Percentiles rank a stretch among this genome's conserved stretches.
Evolutionary conservation across 371 early-diverging fungal species (phyloP).

Genomic region (Mucor irregularis): DNA sequence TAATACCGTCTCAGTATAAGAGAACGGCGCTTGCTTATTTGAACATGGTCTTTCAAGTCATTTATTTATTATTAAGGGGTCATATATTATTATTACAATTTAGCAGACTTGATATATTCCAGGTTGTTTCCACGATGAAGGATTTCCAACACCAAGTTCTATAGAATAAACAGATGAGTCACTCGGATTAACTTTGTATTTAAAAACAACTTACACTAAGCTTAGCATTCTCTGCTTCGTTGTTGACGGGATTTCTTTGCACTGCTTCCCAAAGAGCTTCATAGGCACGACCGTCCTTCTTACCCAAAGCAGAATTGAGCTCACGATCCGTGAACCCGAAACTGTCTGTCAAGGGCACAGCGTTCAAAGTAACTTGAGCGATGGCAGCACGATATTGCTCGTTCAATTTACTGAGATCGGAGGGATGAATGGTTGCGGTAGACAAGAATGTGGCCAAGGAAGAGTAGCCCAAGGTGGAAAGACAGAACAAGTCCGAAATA

Average conservation of each 20-base stretch:
- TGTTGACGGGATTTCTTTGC: constrained; percentile 66
- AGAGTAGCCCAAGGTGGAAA: constrained; percentile 28
- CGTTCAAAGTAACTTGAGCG: constrained; percentile 51
- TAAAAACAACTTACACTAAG: constrained; percentile 11
- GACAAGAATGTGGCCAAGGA: constrained; percentile 38
- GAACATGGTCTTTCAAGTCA: too few relatives aligned
- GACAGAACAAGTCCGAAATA: constrained; percentile 40
- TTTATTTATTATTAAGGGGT: too few relatives aligned
- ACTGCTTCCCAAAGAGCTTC: constrained; percentile 65
- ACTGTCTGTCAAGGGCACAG: constrained; percentile 66
- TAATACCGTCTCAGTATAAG: too few relatives aligned
- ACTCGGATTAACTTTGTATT: not conserved
- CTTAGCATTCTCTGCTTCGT: constrained; percentile 15
- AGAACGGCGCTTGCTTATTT: too few relatives aligned
- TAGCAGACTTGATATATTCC: constrained; percentile 14
- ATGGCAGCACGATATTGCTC: constrained; percentile 25
- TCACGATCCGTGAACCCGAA: constrained; percentile 67
- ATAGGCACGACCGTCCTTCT: constrained; percentile 69
- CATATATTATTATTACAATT: constrained; percentile 10
- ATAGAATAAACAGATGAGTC: not conserved
- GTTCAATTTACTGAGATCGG: constrained; percentile 26
- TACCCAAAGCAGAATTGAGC: constrained; percentile 66
- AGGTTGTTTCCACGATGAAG: constrained; percentile 24
- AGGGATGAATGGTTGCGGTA: constrained; percentile 35
- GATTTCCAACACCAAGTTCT: constrained; percentile 25